Conservation (phyloP, 805 yeast genomes). For the Yamadazyma ubonensis region DNA sequence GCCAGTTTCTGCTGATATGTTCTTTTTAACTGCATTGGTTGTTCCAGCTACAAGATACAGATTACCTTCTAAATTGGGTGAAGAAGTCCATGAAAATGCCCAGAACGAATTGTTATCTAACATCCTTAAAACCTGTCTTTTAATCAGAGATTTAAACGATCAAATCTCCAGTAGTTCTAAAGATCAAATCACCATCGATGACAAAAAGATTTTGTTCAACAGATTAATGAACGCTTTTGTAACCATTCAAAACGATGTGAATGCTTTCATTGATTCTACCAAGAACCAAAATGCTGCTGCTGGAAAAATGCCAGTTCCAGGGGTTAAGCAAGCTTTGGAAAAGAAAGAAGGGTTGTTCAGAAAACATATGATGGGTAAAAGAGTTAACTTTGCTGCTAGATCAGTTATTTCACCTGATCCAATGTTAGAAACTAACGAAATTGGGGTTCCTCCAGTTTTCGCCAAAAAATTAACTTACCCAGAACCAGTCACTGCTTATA, state of each 20-base stretch:
- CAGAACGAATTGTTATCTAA: conserved; percentile 86
- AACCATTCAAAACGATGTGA: conserved; percentile 90
- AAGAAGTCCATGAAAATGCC: conserved; percentile 90
- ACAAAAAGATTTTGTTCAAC: conserved; percentile 74
- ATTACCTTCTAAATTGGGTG: conserved; percentile 95
- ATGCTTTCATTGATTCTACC: conserved; percentile 88
- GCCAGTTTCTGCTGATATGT: conserved; percentile 63
- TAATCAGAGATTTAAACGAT: conserved; percentile 87
- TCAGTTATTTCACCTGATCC: conserved; percentile 99
- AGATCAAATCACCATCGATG: conserved; percentile 51
- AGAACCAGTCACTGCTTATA: conserved; percentile 93
- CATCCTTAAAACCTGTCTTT: conserved; percentile 72
- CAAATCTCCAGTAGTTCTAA: conserved; percentile 54
- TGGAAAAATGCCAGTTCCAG: conserved; percentile 79
- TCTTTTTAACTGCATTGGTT: conserved; percentile 81
- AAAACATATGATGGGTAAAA: conserved; percentile 99
- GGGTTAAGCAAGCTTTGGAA: conserved; percentile 95
- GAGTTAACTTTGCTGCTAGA: conserved; percentile 98
- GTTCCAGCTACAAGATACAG: conserved; percentile 98
- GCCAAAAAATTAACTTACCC: conserved; percentile 96
- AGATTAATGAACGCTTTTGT: conserved; percentile 95
- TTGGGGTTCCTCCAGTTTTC: conserved; percentile 98
- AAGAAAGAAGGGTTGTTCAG: conserved; percentile 98
- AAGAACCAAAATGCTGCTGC: conserved; percentile 75
- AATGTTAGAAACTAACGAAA: conserved; percentile 93